Conservation (phyloP, 805 yeast genomes). For the Kodamaea kaohsiungensis region DNA sequence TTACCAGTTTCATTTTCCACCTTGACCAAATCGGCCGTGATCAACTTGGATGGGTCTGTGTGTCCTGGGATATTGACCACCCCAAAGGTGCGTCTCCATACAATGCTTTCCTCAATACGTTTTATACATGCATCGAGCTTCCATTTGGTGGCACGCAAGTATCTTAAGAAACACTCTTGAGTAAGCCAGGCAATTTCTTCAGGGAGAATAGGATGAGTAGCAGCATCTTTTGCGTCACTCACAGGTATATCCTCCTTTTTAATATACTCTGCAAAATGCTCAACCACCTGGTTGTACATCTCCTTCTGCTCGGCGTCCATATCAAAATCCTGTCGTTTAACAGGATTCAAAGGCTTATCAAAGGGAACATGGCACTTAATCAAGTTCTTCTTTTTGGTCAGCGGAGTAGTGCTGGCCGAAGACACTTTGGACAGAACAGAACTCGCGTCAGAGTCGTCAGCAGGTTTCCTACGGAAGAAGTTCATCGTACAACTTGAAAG, state of each 20-base stretch:
- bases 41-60: slow-evolving; percentile 21
- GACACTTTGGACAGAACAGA: slow-evolving; percentile 19
- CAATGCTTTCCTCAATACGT: slow-evolving; percentile 47
- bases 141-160: slow-evolving; percentile 56
- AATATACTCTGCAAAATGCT: slow-evolving; percentile 49
- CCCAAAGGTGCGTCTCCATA: slow-evolving; percentile 60
- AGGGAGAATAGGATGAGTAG: slow-evolving; percentile 22
- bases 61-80: slow-evolving; percentile 32
- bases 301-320: slow-evolving; percentile 56
- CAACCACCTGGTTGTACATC: slow-evolving; percentile 63
- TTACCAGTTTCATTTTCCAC: slow-evolving; percentile 56
- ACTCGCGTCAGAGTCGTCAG: slow-evolving; percentile 16
- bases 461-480: slow-evolving; percentile 12
- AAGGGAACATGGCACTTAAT: slow-evolving; percentile 41
- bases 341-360: slow-evolving; percentile 36
- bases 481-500: background rate
- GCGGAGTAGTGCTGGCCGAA: slow-evolving; percentile 6
- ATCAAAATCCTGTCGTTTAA: slow-evolving; percentile 30
- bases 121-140: slow-evolving; percentile 43
- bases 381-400: slow-evolving; percentile 19
- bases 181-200: slow-evolving; percentile 48
- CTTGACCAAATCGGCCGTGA: slow-evolving; percentile 45
- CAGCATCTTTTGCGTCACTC: slow-evolving; percentile 40
- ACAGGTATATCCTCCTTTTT: slow-evolving; percentile 9
- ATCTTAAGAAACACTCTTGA: slow-evolving; percentile 53